Evolutionary conservation across 1,284 basidiomycete genomes (phyloP).

Genomic region (Papiliotrema flavescens): DNA sequence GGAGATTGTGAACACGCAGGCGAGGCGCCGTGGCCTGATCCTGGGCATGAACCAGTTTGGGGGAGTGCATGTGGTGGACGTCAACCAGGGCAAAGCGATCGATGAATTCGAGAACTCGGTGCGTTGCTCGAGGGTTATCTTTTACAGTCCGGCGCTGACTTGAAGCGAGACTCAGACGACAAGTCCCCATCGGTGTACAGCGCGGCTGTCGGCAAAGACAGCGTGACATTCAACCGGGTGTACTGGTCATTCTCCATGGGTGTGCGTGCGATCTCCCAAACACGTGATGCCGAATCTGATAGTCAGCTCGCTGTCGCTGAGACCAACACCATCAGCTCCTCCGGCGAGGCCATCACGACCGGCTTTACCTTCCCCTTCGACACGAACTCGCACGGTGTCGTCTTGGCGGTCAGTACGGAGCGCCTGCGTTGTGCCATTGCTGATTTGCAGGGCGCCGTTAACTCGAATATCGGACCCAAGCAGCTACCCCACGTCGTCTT

Average conservation of each 20-base stretch:
- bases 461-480: conserved; percentile 11
- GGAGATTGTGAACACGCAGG: conserved; percentile 35
- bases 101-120: conserved; percentile 63
- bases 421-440: no score
- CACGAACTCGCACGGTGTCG: conserved; percentile 64
- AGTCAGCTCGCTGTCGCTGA: conserved; percentile 15
- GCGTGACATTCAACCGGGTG: conserved; percentile 57
- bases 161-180: conserved; percentile 34
- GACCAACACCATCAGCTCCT: conserved; percentile 8
- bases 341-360: conserved; percentile 29
- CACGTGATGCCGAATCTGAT: conserved; percentile 8
- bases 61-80: conserved; percentile 57
- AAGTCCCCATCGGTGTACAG: conserved; percentile 55
- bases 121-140: no score
- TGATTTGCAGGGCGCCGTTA: conserved; percentile 20
- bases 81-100: conserved; percentile 52
- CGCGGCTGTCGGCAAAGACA: conserved; percentile 11
- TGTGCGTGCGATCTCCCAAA: conserved; percentile 49
- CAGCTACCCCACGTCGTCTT: conserved; percentile 49
- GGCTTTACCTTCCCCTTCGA: conserved; percentile 71
- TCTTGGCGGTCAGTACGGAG: conserved; percentile 59
- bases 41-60: conserved; percentile 56
- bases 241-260: conserved; percentile 64
- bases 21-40: conserved; percentile 38
- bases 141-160: conserved; percentile 3